Percentiles rank a stretch among this genome's conserved stretches.
Evolutionary conservation across 2,329 filamentous ascomycete genomes (phyloP).

Genomic region (Fusarium agapanthi): DNA sequence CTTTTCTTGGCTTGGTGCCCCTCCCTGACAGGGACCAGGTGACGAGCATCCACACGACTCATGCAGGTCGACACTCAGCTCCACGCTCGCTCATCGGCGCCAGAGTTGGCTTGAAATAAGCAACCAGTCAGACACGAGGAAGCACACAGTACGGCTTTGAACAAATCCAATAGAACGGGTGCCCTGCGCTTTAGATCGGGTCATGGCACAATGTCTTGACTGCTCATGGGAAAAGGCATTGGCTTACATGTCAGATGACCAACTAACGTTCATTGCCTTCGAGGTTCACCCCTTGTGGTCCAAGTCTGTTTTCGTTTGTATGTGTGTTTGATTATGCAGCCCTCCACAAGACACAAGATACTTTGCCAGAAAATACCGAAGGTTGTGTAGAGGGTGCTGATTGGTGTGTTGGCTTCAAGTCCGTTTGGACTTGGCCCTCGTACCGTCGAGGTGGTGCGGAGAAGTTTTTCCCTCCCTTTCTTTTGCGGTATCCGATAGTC

Average conservation of each 20-base stretch:
- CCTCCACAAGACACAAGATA: conserved; percentile 26
- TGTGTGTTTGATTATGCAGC: conserved; percentile 24
- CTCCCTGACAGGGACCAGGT: conserved; percentile 29
- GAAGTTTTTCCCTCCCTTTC: neutral
- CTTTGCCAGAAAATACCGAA: conserved; percentile 19
- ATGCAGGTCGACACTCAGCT: conserved; percentile 37
- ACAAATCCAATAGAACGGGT: conserved; percentile 39
- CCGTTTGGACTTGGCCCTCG: neutral
- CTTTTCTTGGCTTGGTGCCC: conserved; percentile 17
- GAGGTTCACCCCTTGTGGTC: conserved; percentile 16
- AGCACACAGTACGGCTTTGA: conserved; percentile 31
- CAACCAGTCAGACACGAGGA: conserved; percentile 33
- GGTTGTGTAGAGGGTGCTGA: conserved; percentile 5
- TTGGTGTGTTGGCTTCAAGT: conserved; percentile 21
- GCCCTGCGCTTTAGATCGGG: conserved; percentile 39
- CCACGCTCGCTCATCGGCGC: conserved; percentile 28
- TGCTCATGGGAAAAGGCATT: conserved; percentile 17
- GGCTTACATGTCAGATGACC: conserved; percentile 28
- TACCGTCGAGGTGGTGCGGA: conserved; percentile 9
- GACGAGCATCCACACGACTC: conserved; percentile 36
- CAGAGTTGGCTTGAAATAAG: conserved; percentile 27
- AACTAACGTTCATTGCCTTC: conserved; percentile 8
- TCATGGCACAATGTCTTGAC: conserved; percentile 20
- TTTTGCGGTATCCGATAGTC: conserved; percentile 7
- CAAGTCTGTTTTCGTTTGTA: conserved; percentile 13